A percentile compares a stretch with the other conserved stretches of the same genome.
These are phyloP conservation scores for Galium porrigens DNA, from an alignment of 305 asterid species.

Conservation along the genomic window DNA sequence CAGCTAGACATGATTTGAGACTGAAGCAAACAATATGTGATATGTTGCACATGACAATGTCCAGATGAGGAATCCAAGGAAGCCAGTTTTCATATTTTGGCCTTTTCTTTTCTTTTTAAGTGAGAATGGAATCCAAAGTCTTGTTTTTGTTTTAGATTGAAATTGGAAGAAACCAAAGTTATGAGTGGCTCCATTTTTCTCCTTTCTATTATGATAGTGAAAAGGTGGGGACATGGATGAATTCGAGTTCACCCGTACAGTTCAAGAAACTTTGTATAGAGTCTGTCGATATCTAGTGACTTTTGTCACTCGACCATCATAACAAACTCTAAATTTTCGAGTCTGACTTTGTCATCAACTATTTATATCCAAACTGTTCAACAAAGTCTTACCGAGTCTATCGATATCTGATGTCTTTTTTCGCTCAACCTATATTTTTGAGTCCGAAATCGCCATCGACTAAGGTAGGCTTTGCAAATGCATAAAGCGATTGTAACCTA, in stretches of 20 bases:
- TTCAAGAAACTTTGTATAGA: not conserved
- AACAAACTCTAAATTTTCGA: too few species aligned
- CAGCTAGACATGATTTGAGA: slow-evolving; percentile 9
- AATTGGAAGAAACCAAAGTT: not conserved
- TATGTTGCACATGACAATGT: slow-evolving; percentile 8
- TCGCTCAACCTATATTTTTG: not conserved
- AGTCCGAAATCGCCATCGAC: too few species aligned
- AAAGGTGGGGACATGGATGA: not conserved
- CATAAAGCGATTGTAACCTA: not conserved
- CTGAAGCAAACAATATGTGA: not conserved
- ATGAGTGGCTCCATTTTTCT: not conserved
- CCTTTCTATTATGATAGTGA: not conserved
- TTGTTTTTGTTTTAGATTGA: not conserved
- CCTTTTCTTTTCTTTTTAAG: not conserved
- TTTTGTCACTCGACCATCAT: not conserved
- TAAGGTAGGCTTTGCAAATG: not conserved
- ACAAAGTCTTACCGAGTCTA: too few species aligned
- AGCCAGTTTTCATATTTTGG: not conserved
- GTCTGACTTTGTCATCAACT: too few species aligned
- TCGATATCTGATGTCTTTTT: too few species aligned
- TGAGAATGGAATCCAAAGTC: slow-evolving; percentile 11
- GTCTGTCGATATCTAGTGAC: not conserved
- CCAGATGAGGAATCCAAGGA: slow-evolving; percentile 10
- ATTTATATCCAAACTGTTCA: too few species aligned
- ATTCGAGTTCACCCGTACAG: not conserved